Evolutionary conservation across 768 basidiomycete genomes (phyloP).

Genomic region (Coprinopsis cinerea): DNA sequence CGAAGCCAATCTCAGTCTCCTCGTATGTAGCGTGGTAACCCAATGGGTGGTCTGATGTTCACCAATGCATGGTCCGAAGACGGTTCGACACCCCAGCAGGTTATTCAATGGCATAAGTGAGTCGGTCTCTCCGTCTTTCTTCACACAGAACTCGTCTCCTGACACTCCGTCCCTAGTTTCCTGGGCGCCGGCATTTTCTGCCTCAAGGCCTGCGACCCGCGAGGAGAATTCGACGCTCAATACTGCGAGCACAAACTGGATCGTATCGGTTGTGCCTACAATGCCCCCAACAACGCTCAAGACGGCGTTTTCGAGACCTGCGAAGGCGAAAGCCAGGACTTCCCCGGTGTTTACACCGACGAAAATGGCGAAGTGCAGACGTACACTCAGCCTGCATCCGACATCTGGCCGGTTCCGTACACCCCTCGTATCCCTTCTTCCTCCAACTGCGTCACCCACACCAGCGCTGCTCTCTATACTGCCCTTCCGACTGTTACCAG

Average conservation of each 20-base stretch:
- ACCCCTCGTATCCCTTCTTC: constrained; percentile 29
- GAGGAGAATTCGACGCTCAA: constrained; percentile 38
- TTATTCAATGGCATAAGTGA: constrained; percentile 68
- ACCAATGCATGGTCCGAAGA: constrained; percentile 48
- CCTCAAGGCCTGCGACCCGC: constrained; percentile 66
- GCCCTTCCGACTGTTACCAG: too few relatives aligned
- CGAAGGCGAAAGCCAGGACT: constrained; percentile 54
- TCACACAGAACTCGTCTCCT: too few relatives aligned
- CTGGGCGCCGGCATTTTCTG: constrained; percentile 64
- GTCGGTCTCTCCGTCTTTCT: too few relatives aligned
- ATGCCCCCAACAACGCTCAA: constrained; percentile 61
- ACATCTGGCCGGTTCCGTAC: constrained; percentile 31
- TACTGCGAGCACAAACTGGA: constrained; percentile 71
- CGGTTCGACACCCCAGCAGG: constrained; percentile 44
- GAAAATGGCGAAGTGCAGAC: constrained; percentile 32
- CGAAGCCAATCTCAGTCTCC: background rate
- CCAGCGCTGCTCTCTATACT: too few relatives aligned
- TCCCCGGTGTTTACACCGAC: constrained; percentile 43
- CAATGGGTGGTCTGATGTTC: constrained; percentile 66
- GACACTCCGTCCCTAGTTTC: too few relatives aligned
- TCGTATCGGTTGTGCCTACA: constrained; percentile 70
- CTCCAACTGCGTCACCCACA: too few relatives aligned
- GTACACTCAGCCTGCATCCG: constrained; percentile 35
- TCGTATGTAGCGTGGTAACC: constrained; percentile 73
- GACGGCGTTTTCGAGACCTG: constrained; percentile 61